A percentile compares a stretch with the other conserved stretches of the same genome.
Evolutionary conservation across 495 filamentous ascomycete genomes (phyloP).

Genomic region (Rusavskia elegans): DNA sequence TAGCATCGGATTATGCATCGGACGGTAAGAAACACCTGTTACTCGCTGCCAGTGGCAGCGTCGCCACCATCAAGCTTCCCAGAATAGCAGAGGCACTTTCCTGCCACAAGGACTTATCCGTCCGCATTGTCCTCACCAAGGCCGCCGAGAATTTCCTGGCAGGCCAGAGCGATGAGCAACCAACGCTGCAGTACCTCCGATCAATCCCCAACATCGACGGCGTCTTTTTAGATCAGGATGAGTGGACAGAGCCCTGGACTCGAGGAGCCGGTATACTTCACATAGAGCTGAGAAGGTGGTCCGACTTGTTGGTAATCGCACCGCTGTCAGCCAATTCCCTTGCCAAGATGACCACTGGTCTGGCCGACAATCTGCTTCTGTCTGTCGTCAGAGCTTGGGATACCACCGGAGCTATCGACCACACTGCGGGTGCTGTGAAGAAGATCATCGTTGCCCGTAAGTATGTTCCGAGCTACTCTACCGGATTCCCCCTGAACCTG

Average conservation of each 20-base stretch:
- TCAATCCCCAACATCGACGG: slow-evolving; percentile 46
- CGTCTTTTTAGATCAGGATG: slow-evolving; percentile 62
- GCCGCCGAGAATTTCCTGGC: slow-evolving; percentile 55
- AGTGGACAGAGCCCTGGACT: slow-evolving; percentile 62
- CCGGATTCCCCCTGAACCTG: no score
- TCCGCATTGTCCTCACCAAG: slow-evolving; percentile 62
- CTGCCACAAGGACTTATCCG: slow-evolving; percentile 42
- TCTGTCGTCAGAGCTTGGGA: slow-evolving; percentile 84
- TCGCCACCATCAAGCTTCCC: slow-evolving; percentile 84
- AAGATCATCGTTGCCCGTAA: slow-evolving; percentile 22
- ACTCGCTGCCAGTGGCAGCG: slow-evolving; percentile 58
- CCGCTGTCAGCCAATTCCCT: slow-evolving; percentile 67
- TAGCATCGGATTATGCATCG: slow-evolving; percentile 19
- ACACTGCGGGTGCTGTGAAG: slow-evolving; percentile 29
- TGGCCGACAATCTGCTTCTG: slow-evolving; percentile 51
- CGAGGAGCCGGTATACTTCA: slow-evolving; percentile 51
- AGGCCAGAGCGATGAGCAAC: slow-evolving; percentile 56
- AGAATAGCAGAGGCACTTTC: slow-evolving; percentile 47
- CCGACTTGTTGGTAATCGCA: slow-evolving; percentile 63
- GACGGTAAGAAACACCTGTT: slow-evolving; percentile 66
- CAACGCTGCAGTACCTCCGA: slow-evolving; percentile 34
- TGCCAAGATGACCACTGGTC: slow-evolving; percentile 56
- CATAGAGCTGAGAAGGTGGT: slow-evolving; percentile 71
- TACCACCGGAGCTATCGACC: slow-evolving; percentile 23
- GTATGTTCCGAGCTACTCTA: no score